A percentile compares a stretch with the other conserved stretches of the same genome.
These are phyloP conservation scores for Ochetophila trinervis DNA, from an alignment of 306 rosid species.

Conservation along the genomic window DNA sequence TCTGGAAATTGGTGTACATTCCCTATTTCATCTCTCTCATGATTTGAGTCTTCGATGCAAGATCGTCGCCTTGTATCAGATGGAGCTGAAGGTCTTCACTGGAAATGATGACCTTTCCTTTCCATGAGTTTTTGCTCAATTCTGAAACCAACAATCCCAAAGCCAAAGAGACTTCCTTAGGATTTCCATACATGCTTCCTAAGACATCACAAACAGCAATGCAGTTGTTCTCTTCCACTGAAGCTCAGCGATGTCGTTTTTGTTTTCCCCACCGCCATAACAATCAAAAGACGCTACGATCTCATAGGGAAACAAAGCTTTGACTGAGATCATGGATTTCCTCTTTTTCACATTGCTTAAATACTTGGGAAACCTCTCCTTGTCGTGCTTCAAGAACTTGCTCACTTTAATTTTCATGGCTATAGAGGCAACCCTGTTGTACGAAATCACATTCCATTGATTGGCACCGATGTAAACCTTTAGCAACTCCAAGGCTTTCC, in stretches of 20 bases:
- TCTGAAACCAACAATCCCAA: conserved; percentile 65
- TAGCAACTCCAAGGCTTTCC: conserved; percentile 61
- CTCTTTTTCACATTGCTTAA: conserved; percentile 40
- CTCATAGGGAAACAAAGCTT: conserved; percentile 67
- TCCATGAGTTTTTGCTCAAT: conserved; percentile 59
- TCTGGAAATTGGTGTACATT: conserved; percentile 51
- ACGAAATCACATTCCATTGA: conserved; percentile 46
- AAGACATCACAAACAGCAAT: conserved; percentile 62
- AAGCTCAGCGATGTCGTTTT: conserved; percentile 49
- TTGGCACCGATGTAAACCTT: conserved; percentile 66
- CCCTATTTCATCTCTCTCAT: conserved; percentile 43
- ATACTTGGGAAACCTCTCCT: conserved; percentile 44
- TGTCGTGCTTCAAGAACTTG: conserved; percentile 50
- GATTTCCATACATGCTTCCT: conserved; percentile 43
- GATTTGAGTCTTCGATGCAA: conserved; percentile 34
- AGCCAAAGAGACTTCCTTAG: conserved; percentile 61
- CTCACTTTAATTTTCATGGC: conserved; percentile 58
- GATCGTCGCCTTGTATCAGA: conserved; percentile 43
- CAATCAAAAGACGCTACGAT: conserved; percentile 34
- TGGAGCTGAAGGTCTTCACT: conserved; percentile 45
- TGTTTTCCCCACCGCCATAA: conserved; percentile 30
- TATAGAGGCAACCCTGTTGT: conserved; percentile 60
- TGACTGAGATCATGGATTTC: conserved; percentile 45
- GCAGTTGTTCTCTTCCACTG: conserved; percentile 69
- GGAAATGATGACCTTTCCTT: conserved; percentile 58